Conservation (phyloP, 1,284 basidiomycete genomes). For the Polyporus tsugae region DNA sequence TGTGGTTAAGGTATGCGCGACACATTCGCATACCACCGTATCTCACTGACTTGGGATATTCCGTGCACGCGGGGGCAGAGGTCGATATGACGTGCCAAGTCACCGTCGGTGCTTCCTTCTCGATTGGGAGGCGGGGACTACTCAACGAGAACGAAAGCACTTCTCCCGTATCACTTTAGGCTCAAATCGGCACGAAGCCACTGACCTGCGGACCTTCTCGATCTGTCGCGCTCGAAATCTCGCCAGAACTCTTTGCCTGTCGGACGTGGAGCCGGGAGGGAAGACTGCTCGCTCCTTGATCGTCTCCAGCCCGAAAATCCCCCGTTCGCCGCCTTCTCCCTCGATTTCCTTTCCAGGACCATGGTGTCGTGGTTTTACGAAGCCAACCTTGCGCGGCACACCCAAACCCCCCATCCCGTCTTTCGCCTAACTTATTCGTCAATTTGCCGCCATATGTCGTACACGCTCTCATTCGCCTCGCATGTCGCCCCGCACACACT, state of each 20-base stretch:
- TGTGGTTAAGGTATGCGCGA: constrained; percentile 65
- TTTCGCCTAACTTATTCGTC: constrained; percentile 5
- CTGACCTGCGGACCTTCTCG: not conserved
- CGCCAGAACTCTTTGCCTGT: not conserved
- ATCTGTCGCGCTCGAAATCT: not conserved
- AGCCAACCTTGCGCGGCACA: not conserved
- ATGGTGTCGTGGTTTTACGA: not conserved
- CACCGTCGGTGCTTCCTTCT: not conserved
- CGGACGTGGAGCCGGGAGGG: not conserved
- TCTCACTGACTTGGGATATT: not conserved
- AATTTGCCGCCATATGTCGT: constrained; percentile 1
- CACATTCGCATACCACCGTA: not conserved
- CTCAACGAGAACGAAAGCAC: not conserved
- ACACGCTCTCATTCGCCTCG: not conserved
- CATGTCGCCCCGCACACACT: not conserved
- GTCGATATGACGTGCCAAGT: constrained; percentile 16
- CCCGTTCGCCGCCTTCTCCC: not conserved
- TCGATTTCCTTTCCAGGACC: not conserved
- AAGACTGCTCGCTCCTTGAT: not conserved
- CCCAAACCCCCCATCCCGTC: not conserved
- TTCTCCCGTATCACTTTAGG: not conserved
- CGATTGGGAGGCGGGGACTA: not conserved
- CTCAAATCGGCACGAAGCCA: not conserved
- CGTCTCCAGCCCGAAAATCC: not conserved
- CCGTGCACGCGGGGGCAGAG: constrained; percentile 7